A percentile compares a stretch with the other conserved stretches of the same genome.
Conservation (phyloP, 495 filamentous ascomycete genomes). For the Hypoxylon subgilvum region DNA sequence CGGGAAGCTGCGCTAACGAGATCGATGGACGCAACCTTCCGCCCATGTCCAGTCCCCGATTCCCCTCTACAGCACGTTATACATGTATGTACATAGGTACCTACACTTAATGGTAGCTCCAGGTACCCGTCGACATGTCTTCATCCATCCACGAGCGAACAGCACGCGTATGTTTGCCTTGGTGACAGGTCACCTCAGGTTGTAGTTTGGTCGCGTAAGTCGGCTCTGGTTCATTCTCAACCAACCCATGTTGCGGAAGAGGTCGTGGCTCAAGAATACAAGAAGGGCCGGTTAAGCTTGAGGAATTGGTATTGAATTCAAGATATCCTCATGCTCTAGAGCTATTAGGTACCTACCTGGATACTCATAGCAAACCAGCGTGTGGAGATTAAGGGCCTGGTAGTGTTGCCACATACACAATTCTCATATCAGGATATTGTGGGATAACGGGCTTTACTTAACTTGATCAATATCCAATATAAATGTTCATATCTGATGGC, state of each 20-base stretch:
- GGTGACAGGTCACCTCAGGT: background rate
- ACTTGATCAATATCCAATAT: too few species aligned
- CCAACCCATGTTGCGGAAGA: background rate
- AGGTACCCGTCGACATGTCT: slow-evolving; percentile 5
- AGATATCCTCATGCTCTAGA: too few species aligned
- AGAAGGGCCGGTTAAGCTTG: background rate
- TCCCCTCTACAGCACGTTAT: background rate
- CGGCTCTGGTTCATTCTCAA: background rate
- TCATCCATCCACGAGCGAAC: background rate
- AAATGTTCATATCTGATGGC: too few species aligned
- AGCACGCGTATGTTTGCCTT: slow-evolving; percentile 4
- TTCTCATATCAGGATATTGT: too few species aligned
- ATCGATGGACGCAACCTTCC: slow-evolving; percentile 28
- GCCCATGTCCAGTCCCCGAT: background rate
- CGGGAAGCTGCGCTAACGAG: slow-evolving; percentile 30
- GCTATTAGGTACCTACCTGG: too few species aligned
- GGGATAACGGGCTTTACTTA: too few species aligned
- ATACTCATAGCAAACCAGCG: too few species aligned
- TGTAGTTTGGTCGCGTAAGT: background rate
- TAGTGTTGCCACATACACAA: too few species aligned
- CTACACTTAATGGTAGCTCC: too few species aligned
- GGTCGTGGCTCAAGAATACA: slow-evolving; percentile 1
- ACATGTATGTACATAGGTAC: too few species aligned
- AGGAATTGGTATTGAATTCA: too few species aligned
- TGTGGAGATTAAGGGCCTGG: too few species aligned